These are phyloP conservation scores for Tephrocybe sp. DNA, from an alignment of 768 basidiomycete genomes.

Conservation along the genomic window DNA sequence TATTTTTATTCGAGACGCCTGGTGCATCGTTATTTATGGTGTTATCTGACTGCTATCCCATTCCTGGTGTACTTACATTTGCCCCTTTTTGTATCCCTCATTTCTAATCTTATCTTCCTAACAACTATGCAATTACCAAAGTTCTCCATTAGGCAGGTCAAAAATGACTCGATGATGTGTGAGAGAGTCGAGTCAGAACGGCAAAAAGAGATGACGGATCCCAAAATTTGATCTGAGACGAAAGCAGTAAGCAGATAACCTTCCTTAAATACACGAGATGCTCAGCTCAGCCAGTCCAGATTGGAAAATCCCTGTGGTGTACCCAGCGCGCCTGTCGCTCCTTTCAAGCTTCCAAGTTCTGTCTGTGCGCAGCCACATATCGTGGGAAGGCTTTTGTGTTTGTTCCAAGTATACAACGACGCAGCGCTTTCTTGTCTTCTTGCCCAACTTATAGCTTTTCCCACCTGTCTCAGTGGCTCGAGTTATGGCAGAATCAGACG, in stretches of 20 bases:
- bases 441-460: conserved; percentile 8
- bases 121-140: neutral
- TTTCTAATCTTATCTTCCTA: neutral
- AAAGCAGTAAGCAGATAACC: conserved; percentile 9
- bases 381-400: conserved; percentile 7
- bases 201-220: conserved; percentile 7
- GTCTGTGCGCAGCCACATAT: conserved; percentile 3
- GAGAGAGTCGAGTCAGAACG: conserved; percentile 14
- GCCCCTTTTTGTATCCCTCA: neutral
- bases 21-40: neutral
- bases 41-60: neutral
- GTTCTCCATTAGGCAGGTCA: neutral
- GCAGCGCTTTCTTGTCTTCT: neutral
- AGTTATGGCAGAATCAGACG: conserved; percentile 14
- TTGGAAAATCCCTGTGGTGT: no score
- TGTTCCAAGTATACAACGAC: neutral
- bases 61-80: no score
- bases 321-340: neutral
- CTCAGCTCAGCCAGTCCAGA: neutral
- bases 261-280: neutral
- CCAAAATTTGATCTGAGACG: conserved; percentile 10
- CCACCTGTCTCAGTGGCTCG: conserved; percentile 2
- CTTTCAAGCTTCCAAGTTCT: neutral
- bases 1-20: neutral
- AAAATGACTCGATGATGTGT: conserved; percentile 3